A percentile compares a stretch with the other conserved stretches of the same genome.
phyloP scores from a whole-genome alignment of 345 rosid genomes.

The Firmiana major region DNA sequence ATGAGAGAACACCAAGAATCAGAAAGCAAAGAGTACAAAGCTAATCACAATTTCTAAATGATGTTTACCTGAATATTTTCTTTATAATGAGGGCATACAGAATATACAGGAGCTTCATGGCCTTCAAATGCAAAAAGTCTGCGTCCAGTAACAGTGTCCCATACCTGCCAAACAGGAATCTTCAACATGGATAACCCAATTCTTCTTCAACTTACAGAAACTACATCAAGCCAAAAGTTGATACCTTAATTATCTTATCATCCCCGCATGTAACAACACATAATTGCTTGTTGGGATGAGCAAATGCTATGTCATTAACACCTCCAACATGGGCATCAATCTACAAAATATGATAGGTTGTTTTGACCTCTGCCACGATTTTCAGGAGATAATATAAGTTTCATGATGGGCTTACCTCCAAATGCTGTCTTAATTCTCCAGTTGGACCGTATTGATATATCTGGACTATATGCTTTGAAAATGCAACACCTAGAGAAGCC shows the following conservation, averaged over 20 bases:
- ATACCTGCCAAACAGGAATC: constrained; percentile 21
- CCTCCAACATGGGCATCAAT: constrained; percentile 63
- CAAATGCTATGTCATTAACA: constrained; percentile 60
- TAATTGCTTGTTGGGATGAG: constrained; percentile 56
- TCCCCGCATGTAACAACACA: constrained; percentile 66
- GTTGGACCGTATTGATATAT: constrained; percentile 50
- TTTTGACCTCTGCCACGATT: background rate
- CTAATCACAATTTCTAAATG: background rate
- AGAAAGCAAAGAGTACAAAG: background rate
- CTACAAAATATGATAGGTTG: constrained; percentile 25
- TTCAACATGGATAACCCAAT: background rate
- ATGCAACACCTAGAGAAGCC: constrained; percentile 58
- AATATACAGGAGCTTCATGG: constrained; percentile 32
- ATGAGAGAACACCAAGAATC: background rate
- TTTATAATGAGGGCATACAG: constrained; percentile 28
- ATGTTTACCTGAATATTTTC: constrained; percentile 24
- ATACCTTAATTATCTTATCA: constrained; percentile 56
- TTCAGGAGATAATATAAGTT: background rate
- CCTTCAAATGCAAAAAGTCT: constrained; percentile 24
- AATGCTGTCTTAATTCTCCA: constrained; percentile 45
- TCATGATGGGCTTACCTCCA: constrained; percentile 35
- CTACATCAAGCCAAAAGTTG: background rate
- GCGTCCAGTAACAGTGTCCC: constrained; percentile 29
- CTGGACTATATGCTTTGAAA: constrained; percentile 73
- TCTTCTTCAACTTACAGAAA: background rate